phyloP scores from a whole-genome alignment of 345 rosid genomes.

The Dimocarpus longan region DNA sequence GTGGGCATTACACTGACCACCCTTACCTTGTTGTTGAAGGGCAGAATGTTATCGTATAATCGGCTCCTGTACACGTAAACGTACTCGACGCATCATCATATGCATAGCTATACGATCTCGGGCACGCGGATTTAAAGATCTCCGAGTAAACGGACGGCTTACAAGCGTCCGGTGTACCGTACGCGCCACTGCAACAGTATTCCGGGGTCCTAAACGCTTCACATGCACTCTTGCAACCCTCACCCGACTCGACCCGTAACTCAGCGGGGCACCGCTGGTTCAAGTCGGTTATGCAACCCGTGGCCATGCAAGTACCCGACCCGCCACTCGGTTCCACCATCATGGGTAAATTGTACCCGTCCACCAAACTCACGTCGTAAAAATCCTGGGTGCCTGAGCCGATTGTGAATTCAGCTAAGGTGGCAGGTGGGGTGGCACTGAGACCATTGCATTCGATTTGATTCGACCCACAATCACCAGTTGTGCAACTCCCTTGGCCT shows the following conservation, averaged over 20 bases:
- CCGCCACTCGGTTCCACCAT: conserved; percentile 61
- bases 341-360: conserved; percentile 71
- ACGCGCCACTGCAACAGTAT: conserved; percentile 72
- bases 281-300: conserved; percentile 66
- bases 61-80: conserved; percentile 66
- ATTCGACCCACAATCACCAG: conserved; percentile 74
- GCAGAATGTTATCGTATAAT: conserved; percentile 74
- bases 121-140: conserved; percentile 68
- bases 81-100: conserved; percentile 76
- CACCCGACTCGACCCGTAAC: conserved; percentile 45
- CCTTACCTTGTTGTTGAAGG: conserved; percentile 64
- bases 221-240: conserved; percentile 76
- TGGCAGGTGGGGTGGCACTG: conserved; percentile 65
- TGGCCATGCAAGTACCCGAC: conserved; percentile 53
- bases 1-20: neutral
- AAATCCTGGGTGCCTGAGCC: conserved; percentile 67
- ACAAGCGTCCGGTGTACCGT: conserved; percentile 56
- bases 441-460: conserved; percentile 64
- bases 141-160: conserved; percentile 64
- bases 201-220: conserved; percentile 69
- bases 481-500: conserved; percentile 54
- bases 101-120: conserved; percentile 75
- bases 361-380: conserved; percentile 72
- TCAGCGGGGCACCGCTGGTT: conserved; percentile 66
- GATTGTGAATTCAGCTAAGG: conserved; percentile 68